Evolutionary conservation across 306 rosid genomes (phyloP).

Genomic region (Astragalus membranaceus): DNA sequence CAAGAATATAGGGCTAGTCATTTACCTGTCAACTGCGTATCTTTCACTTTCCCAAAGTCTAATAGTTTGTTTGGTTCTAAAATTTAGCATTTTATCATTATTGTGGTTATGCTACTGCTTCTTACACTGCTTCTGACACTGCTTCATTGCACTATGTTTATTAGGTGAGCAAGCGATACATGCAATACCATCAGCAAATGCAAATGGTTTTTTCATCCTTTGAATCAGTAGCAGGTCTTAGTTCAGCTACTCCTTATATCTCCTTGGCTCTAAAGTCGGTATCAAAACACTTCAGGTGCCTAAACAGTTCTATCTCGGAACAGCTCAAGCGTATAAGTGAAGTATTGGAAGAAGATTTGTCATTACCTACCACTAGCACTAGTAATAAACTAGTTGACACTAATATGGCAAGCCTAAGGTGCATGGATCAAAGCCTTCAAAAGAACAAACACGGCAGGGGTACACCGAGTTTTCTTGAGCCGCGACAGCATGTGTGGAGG

Average conservation of each 20-base stretch:
- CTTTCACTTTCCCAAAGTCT: no score
- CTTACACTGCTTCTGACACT: not conserved
- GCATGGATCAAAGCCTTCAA: constrained; percentile 55
- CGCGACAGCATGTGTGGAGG: constrained; percentile 71
- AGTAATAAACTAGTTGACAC: constrained; percentile 32
- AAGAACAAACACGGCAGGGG: constrained; percentile 39
- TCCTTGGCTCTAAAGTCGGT: constrained; percentile 60
- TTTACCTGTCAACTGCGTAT: no score
- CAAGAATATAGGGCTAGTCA: no score
- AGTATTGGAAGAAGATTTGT: constrained; percentile 51
- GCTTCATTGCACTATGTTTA: not conserved
- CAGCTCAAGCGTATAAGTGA: constrained; percentile 44
- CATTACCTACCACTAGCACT: constrained; percentile 30
- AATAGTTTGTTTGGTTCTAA: not conserved
- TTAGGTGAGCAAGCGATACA: constrained; percentile 70
- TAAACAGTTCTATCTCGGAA: constrained; percentile 56
- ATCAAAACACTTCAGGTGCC: constrained; percentile 53
- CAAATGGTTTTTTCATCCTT: constrained; percentile 89
- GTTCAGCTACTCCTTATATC: constrained; percentile 73
- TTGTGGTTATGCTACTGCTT: no score
- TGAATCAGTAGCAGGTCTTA: constrained; percentile 78
- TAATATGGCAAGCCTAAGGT: constrained; percentile 27
- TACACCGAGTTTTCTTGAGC: constrained; percentile 40
- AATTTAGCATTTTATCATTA: not conserved
- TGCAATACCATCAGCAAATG: constrained; percentile 91